Evolutionary conservation across 106 monocot genomes (phyloP).

Genomic region (Allium sativum): DNA sequence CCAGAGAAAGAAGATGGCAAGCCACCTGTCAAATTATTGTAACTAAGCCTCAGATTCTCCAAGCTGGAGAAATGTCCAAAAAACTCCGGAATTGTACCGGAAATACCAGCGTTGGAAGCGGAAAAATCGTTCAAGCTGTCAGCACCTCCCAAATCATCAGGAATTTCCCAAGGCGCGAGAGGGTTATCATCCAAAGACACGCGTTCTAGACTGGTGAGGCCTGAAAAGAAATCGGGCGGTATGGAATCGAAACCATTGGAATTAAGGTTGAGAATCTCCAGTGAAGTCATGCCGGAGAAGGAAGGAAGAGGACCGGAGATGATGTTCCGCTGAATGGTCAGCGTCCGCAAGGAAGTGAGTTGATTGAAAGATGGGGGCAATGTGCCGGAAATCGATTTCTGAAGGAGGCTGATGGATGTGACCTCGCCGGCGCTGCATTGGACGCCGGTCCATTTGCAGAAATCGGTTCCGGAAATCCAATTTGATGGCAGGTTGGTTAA

Average conservation of each 20-base stretch:
- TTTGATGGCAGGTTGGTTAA: slow-evolving; percentile 1
- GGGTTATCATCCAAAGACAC: slow-evolving; percentile 59
- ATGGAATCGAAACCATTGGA: slow-evolving; percentile 50
- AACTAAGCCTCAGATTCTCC: slow-evolving; percentile 43
- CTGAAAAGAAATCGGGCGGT: slow-evolving; percentile 47
- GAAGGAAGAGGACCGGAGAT: slow-evolving; percentile 54
- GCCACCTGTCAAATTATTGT: slow-evolving; percentile 47
- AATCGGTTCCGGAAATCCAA: slow-evolving; percentile 11
- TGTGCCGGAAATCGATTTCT: slow-evolving; percentile 21
- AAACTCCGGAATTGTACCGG: slow-evolving; percentile 46
- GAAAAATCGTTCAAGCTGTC: slow-evolving; percentile 33
- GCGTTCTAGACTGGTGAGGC: slow-evolving; percentile 33
- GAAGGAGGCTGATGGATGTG: slow-evolving; percentile 32
- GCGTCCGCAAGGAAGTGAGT: slow-evolving; percentile 31
- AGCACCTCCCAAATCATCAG: not conserved
- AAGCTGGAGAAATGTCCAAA: slow-evolving; percentile 32
- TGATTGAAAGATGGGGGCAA: slow-evolving; percentile 29
- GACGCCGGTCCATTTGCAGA: slow-evolving; percentile 42
- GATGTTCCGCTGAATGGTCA: slow-evolving; percentile 46
- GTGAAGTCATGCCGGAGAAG: slow-evolving; percentile 27
- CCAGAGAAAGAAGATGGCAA: slow-evolving; percentile 33
- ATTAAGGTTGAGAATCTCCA: slow-evolving; percentile 33
- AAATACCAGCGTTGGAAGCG: slow-evolving; percentile 45
- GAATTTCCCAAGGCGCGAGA: slow-evolving; percentile 4
- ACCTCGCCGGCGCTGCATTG: slow-evolving; percentile 30